Conservation (phyloP, 2,329 filamentous ascomycete species). For the Exophiala xenobiotica region DNA sequence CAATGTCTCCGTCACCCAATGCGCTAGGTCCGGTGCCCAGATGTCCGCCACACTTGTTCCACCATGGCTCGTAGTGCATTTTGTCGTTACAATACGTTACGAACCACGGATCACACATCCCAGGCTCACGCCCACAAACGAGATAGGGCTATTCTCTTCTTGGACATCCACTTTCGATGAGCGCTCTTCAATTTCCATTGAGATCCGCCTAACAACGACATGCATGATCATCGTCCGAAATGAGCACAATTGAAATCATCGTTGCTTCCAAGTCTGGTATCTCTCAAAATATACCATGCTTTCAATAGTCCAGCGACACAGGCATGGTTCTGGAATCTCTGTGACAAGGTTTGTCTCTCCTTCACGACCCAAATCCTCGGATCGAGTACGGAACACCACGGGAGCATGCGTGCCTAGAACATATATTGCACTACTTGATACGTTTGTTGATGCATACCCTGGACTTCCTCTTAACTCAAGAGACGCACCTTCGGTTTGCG, state of each 20-base stretch:
- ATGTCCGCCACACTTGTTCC: slow-evolving; percentile 22
- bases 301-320: background rate
- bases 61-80: slow-evolving; percentile 19
- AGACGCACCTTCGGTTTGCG: too few species aligned
- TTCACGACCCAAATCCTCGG: slow-evolving; percentile 15
- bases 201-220: slow-evolving; percentile 17
- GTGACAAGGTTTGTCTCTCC: slow-evolving; percentile 8
- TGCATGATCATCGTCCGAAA: slow-evolving; percentile 4
- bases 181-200: slow-evolving; percentile 24
- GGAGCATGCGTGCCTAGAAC: slow-evolving; percentile 10
- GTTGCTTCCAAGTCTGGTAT: too few species aligned
- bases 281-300: too few species aligned
- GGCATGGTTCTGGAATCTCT: background rate
- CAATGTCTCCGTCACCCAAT: too few species aligned
- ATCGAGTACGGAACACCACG: slow-evolving; percentile 16
- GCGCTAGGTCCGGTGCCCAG: background rate
- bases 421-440: slow-evolving; percentile 23
- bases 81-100: slow-evolving; percentile 17
- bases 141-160: slow-evolving; percentile 15
- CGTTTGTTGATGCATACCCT: slow-evolving; percentile 19
- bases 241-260: background rate
- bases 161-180: slow-evolving; percentile 24
- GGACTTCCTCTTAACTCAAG: too few species aligned
- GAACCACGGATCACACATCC: slow-evolving; percentile 7
- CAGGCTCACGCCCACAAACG: slow-evolving; percentile 1